A percentile compares a stretch with the other conserved stretches of the same genome.
phyloP scores from a whole-genome alignment of 345 rosid species.

The Physaria fendleri region DNA sequence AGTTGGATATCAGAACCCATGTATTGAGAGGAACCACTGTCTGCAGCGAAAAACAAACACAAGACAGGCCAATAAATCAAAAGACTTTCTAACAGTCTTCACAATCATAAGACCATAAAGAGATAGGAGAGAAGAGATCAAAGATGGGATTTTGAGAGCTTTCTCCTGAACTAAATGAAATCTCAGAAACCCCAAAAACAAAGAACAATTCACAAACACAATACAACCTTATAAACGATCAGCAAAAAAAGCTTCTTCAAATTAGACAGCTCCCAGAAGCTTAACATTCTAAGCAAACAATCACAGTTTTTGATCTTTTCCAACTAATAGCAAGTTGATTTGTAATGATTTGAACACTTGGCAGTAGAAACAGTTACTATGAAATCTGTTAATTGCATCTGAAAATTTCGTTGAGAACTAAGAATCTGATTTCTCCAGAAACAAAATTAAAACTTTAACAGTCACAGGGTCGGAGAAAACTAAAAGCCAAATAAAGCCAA shows the following conservation, averaged over 20 bases:
- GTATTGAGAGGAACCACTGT: slow-evolving; percentile 86
- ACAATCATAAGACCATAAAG: background rate
- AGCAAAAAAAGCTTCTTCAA: background rate
- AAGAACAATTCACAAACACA: background rate
- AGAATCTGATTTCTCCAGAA: no score
- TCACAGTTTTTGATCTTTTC: background rate
- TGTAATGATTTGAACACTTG: background rate
- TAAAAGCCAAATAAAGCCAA: no score
- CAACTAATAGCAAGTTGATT: background rate
- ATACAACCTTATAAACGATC: background rate
- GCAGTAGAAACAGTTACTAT: background rate
- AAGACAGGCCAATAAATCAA: background rate
- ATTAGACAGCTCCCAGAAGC: background rate
- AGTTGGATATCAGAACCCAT: slow-evolving; percentile 88
- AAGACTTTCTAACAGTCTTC: background rate
- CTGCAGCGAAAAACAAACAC: slow-evolving; percentile 29
- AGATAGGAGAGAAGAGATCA: background rate
- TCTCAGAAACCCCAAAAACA: no score
- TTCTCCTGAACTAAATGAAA: no score
- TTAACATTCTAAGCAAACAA: background rate
- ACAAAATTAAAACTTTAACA: no score
- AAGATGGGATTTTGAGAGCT: no score
- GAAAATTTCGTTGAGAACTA: no score
- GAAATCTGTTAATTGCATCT: no score
- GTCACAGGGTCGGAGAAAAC: no score